Base-by-base conservation (phyloP, 2,329 filamentous ascomycete species). In the Plectosphaerella cucumerina region DNA sequence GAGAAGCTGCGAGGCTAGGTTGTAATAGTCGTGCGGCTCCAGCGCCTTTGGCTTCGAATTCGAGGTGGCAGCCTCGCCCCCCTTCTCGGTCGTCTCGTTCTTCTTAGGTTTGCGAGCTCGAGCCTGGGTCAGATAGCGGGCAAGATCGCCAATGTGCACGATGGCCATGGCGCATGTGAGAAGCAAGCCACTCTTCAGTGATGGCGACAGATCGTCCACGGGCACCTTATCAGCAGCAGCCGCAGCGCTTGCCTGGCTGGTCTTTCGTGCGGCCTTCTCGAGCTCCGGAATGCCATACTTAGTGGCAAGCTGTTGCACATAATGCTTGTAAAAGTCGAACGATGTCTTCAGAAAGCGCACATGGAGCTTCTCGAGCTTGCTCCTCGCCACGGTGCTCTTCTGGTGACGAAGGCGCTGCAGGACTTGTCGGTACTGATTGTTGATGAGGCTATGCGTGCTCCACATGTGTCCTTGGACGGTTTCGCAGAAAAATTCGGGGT, bases 121-220 rank as follows among this genome's bases (percentile, higher is more conserved):
- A 52, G 89, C 75, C 63, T 93, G 88, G 49, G 79, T 77, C 49
- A 92, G 86, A 69, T 97, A 99, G 56, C 94, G 85, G 47, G 89
- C 89, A 45, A 99, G 77, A 66, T 99, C 94, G 33, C 94, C 94
- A 10, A 97, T 81, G 58, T 87, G 90, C 53, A 97, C 86, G 50
- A 97, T 76, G 5, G 89, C 90, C 50, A 85, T 82, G 70, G 96
- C 88, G 65, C 89, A 96, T 4, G 90, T 91, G 50, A 77, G 72
- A 39, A 90, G 74, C 51, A 95, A 80, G 56, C 77, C 71, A n/a
- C 71, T 66, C 53, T 78, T 77, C 47, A 89, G 68, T 12, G 77
- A 64, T 44, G 74, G 60, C 42, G 77, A 67, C 51, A 76, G 68
- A 57, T 73, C 65, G 56, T 73, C 66, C 54, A 74, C 65, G 49